Base-by-base conservation (phyloP, 768 basidiomycete species). In the Dentipellis sp. region DNA sequence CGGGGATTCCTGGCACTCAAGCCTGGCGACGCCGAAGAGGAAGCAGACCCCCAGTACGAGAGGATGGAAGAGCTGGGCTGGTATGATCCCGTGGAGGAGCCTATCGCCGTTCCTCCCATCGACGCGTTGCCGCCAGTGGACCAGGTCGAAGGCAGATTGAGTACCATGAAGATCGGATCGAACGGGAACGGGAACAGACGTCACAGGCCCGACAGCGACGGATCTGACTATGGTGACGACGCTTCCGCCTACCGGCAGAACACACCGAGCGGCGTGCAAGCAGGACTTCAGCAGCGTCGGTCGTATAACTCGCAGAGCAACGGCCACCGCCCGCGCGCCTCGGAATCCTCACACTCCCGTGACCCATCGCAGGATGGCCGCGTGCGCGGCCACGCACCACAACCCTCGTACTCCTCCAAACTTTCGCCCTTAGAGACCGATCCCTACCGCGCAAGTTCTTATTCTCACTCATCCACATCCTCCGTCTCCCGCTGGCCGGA, bases 1-100 rank as follows among this genome's bases (percentile, higher is more conserved):
- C 81, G 93, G 54, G 78, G 79, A 53, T 99, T 98, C 70, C 77
- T 98, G 54, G 76, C 88, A 5, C 76, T 88, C 16, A 89, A 88
- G 64, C 84, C 91, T 1, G 97, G 97, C 5, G 94, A 97, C 64
- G 81, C 86, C 11, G 85, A 84, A 59, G 83, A 81, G 54, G 79
- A 83, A 47, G 75, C 81, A 37, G 81, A 83, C 4, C 75, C 88
- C 10, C 78, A 79, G 12, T 74, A 74, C 19, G 73, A 75, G 54
- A 81, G 84, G 65, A 76, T 89, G 48, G 78, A 81, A 23, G 77
- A 78, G 9, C 67, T 88, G 5, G 56, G 52, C 19, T 62, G 61
- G 34, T 77, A 58, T 23, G 60, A 61, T 14, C 58, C 60, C 17
- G 58, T 56, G 50, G 58, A 64, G 9, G 59, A 63, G n/a, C 64